Evolutionary conservation across 2,329 filamentous ascomycete genomes (phyloP), one percentile per base, ranked within the genome.

Genomic region (Aspergillus sergii): DNA sequence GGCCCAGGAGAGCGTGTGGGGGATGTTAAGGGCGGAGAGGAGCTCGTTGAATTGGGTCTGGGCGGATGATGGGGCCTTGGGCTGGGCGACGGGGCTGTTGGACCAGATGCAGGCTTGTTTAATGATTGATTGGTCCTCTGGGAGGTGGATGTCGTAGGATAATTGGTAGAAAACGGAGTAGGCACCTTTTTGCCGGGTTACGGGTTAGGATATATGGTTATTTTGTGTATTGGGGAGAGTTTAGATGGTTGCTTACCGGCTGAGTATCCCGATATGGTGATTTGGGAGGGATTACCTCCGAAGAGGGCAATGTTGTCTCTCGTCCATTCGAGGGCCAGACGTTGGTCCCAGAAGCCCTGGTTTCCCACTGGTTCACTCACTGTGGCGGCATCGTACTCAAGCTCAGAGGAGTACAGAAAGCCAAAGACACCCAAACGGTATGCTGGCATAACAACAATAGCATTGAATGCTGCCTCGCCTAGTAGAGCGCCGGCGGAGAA

Each of bases 91-190:
- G 0, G 83, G 81, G 0, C 82, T 82, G 67, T 86, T 86, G 21
- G 82, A 83, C 68, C 82, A 81, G 81, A 87, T 86, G 54, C 85
- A 77, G 10, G 78, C 83, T 58, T 83, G 76, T 60, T 81, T 82
- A 59, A 88, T 80, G 48, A 87, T 75, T 0, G 79, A 72, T 53
- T 83, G 78, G 4, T 77, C 71, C 11, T 78, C 76, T 0, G 83
- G 79, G 21, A 83, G 78, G 58, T 79, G 81, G 10, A 87, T 76
- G 67, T 88, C 86, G 66, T 87, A 84, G 11, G 84, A 81, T 2
- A 88, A 72, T 71, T 88, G 86, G 60, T 87, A 81, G 68, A 87
- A 88, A 2, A 82, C 79, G 2, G 83, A 85, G 68, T 87, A 84
- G 3, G 84, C 79, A 1, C 85, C 80, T 78, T 28, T 60, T 69